Percentiles rank a stretch among this genome's conserved stretches.
Evolutionary conservation across 2,329 filamentous ascomycete species (phyloP).

Genomic region (Fusarium nanum): DNA sequence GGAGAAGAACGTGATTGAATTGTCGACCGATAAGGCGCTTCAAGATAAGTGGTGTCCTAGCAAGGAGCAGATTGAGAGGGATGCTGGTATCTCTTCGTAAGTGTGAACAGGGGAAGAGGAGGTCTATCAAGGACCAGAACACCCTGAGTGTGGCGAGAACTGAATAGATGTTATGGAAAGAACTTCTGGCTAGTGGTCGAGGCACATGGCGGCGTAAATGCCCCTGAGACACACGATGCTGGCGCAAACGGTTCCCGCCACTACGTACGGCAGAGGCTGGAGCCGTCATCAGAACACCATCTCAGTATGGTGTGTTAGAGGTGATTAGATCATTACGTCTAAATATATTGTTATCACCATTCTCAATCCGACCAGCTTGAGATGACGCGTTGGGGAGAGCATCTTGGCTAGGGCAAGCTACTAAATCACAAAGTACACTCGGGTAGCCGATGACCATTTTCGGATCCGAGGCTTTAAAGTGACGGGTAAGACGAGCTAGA

Average conservation of each 20-base stretch:
- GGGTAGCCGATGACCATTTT: neutral
- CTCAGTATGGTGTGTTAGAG: neutral
- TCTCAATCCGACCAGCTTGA: neutral
- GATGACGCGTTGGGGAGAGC: neutral
- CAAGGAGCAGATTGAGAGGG: conserved; percentile 61
- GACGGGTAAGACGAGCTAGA: neutral
- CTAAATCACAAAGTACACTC: neutral
- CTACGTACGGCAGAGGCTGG: neutral
- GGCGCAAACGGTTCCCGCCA: neutral
- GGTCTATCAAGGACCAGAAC: neutral
- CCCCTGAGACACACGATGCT: neutral
- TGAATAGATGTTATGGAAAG: neutral
- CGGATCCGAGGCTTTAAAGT: neutral
- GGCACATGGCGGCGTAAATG: neutral
- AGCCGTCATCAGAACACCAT: neutral
- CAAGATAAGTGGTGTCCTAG: conserved; percentile 65
- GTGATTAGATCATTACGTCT: neutral
- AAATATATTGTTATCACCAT: neutral
- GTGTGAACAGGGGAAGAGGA: too few species aligned
- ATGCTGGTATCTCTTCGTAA: conserved; percentile 48
- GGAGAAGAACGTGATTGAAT: conserved; percentile 57
- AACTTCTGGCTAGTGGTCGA: neutral
- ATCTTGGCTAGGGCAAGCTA: neutral
- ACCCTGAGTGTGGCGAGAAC: neutral
- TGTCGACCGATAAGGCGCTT: conserved; percentile 57